These are phyloP conservation scores for Rutidosis leptorrhynchoides DNA, from an alignment of 129 eudicot species.

Conservation along the genomic window DNA sequence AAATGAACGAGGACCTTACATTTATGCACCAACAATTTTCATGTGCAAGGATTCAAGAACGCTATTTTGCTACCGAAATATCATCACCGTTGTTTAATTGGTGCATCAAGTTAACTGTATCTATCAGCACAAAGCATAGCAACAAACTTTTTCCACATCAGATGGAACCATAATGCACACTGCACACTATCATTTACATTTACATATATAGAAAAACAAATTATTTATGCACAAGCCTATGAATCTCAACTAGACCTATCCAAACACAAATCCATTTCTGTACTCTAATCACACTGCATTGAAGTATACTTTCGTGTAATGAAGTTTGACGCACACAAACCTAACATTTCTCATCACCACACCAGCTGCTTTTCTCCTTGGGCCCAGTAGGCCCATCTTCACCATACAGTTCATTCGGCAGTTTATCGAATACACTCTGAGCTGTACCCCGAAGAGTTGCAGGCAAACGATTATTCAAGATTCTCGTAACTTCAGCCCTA, in stretches of 20 bases:
- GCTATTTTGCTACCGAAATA: neutral
- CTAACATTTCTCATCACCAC: constrained; percentile 89
- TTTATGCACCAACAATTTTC: too few species aligned
- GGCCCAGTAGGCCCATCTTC: constrained; percentile 99
- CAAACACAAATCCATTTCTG: constrained; percentile 7
- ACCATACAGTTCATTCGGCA: constrained; percentile 68
- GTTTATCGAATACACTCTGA: constrained; percentile 40
- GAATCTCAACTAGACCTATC: neutral
- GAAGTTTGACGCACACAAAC: neutral
- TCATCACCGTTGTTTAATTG: neutral
- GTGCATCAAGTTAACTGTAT: neutral
- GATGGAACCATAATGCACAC: constrained; percentile 7
- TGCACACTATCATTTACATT: constrained; percentile 2
- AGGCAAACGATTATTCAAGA: constrained; percentile 53
- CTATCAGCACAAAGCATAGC: neutral
- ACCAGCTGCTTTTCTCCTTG: constrained; percentile 93
- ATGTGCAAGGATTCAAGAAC: neutral
- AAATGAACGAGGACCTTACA: too few species aligned
- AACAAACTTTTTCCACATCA: constrained; percentile 12
- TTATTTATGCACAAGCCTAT: constrained; percentile 12
- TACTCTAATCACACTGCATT: constrained; percentile 18
- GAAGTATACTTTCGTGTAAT: constrained; percentile 15
- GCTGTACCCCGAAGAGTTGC: constrained; percentile 43
- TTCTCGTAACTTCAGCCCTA: constrained; percentile 54
- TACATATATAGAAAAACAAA: neutral